Evolutionary conservation across 2,329 filamentous ascomycete genomes (phyloP).

Genomic region (Fusarium drepaniforme): DNA sequence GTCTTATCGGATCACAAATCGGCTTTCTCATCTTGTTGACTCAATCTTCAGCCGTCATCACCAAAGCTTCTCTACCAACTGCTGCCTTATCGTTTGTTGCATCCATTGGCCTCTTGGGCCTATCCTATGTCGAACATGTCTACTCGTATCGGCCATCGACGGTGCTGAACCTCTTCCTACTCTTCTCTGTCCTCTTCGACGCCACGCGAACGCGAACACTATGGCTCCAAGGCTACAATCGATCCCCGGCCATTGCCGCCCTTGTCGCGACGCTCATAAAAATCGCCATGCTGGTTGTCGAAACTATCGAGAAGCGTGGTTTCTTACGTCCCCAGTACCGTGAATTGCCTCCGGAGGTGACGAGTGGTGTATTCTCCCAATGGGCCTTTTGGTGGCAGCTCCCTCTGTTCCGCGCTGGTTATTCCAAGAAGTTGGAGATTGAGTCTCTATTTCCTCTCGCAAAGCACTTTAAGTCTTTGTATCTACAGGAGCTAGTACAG

Average conservation of each 20-base stretch:
- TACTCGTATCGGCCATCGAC: constrained; percentile 36
- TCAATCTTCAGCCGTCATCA: constrained; percentile 5
- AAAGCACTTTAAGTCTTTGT: constrained; percentile 28
- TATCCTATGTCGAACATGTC: constrained; percentile 36
- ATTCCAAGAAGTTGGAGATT: constrained; percentile 20
- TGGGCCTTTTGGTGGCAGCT: constrained; percentile 36
- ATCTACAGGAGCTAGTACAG: constrained; percentile 25
- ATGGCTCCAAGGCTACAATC: constrained; percentile 33
- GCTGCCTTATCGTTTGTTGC: constrained; percentile 24
- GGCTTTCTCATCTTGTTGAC: constrained; percentile 24
- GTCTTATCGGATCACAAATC: constrained; percentile 23
- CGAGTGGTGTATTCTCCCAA: constrained; percentile 23
- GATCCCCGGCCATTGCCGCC: not conserved
- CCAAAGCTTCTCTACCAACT: constrained; percentile 25
- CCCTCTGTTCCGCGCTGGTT: constrained; percentile 27
- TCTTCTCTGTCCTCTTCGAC: constrained; percentile 30
- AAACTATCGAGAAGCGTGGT: constrained; percentile 25
- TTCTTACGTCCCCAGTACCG: constrained; percentile 23
- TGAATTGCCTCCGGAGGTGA: constrained; percentile 13
- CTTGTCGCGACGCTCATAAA: constrained; percentile 30
- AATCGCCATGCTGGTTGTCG: constrained; percentile 11
- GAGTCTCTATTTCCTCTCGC: constrained; percentile 23
- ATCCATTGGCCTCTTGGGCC: constrained; percentile 12
- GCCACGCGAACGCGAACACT: constrained; percentile 24
- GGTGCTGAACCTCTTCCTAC: constrained; percentile 27